Evolutionary conservation across 345 rosid genomes (phyloP), one percentile per base, ranked within the genome.

Genomic region (Syzygium jambos): DNA sequence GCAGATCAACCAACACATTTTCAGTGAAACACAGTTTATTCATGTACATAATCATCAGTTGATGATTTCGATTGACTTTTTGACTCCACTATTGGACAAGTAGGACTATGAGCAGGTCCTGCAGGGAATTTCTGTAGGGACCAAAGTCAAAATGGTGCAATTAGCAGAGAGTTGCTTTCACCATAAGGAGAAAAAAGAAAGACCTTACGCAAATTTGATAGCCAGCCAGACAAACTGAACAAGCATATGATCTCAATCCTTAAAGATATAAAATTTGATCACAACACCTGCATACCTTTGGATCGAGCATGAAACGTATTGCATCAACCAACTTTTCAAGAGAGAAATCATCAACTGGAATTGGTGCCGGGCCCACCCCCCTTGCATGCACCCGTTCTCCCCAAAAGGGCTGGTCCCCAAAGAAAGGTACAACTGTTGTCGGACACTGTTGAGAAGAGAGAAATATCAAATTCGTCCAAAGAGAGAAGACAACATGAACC

Each of bases 401-500:
- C 95, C 95, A 94, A 77, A 94, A 94, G 22, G 91, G 93, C 87
- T 94, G 95, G 90, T 94, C 95, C 51, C 95, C 95, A 38, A 94
- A 94, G 90, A 94, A 93, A 65, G 95, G 94, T 53, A 93, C 92
- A 49, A 94, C 87, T 12, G 95, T 90, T 84, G 95, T 94, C 4
- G 95, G 95, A 89, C 94, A 94, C 95, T 94, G 85, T 49, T 55
- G 29, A 61, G 59, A 77, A 52, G 38, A 59, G 61, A 52, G 54
- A 23, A 38, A 22, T 53, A 59, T 43, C n/a, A 29, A 25, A 85
- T 84, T 34, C 29, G 30, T 54, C 29, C 78, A 9, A 59, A 12
- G 41, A n/a, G 51, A 29, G 12, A 43, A 19, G 84, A 57, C 25
- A 86, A 54, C 46, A 84, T 10, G 23, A 84, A 56, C 41, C 41